Conservation (phyloP, 495 filamentous ascomycete genomes). For the Xylaria curta region DNA sequence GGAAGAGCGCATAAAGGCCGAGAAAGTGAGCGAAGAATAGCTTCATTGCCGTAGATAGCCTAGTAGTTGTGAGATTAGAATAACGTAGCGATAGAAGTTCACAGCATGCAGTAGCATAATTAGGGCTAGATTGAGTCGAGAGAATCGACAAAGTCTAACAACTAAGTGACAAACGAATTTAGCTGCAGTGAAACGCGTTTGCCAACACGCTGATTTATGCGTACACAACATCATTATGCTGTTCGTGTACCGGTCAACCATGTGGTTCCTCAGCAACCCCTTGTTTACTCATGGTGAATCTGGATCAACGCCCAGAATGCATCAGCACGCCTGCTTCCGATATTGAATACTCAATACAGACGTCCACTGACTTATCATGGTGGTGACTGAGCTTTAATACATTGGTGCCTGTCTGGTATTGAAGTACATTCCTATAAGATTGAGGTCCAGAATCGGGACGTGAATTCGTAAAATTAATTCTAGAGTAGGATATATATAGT, state of each 20-base stretch:
- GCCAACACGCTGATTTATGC: not conserved
- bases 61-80: no score
- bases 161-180: not conserved
- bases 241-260: no score
- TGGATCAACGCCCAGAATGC: not conserved
- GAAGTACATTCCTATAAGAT: no score
- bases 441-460: no score
- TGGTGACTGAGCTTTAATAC: no score
- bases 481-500: no score
- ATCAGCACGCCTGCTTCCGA: not conserved
- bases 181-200: not conserved
- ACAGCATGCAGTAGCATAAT: not conserved
- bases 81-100: no score
- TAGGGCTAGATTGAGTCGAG: not conserved
- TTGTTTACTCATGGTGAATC: not conserved
- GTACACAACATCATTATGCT: not conserved
- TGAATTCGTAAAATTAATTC: no score
- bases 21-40: slow-evolving; percentile 13
- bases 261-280: not conserved
- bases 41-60: not conserved
- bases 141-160: not conserved
- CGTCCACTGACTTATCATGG: no score
- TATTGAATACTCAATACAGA: not conserved
- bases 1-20: slow-evolving; percentile 24
- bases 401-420: no score